Base-by-base conservation (phyloP, 768 basidiomycete genomes). In the Xanthoconium stramineum region DNA sequence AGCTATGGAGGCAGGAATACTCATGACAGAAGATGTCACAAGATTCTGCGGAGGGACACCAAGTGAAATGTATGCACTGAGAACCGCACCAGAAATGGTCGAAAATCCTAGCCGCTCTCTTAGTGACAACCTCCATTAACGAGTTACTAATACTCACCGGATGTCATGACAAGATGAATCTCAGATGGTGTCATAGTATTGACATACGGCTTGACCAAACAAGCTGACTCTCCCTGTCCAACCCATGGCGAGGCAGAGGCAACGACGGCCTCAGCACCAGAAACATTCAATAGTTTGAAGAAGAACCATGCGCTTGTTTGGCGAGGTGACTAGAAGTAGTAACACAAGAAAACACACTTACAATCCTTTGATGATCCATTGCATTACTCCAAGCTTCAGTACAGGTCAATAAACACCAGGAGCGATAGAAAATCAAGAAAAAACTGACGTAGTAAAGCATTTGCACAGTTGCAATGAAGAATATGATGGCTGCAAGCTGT, bases 241-340 rank as follows among this genome's bases (percentile, higher is more conserved):
- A 96, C 84, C 82, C 89, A 96, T n/a, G 94, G 94, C 0, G 92
- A 94, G 15, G 92, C 86, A 47, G 94, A 85, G 30, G 94, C 93
- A 42, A 96, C 91, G 55, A 96, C 88, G 36, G 94, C 93, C 68
- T 96, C 94, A 5, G 92, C 94, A 56, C 94, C 94, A n/a, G 94
- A 94, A 35, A 96, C 82, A 60, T 89, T 86, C 84, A 96, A 81
- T 50, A 90, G 73, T 72, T 92, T 94, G 77, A 91, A 93, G 81
- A 96, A 95, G 75, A 95, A 81, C 91, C 90, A 93, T 4, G 93
- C 94, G 66, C 87, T 88, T 53, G 44, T 52, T 32, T 36, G 49
- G 43, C 56, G 57, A 15, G 28, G 28, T 52, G 37, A 45, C 12
- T 35, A 38, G 24, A 15, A 30, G 28, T 10, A 6, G 44, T n/a